Percentiles rank a stretch among this genome's conserved stretches.
These are phyloP conservation scores for Moesziomyces globuligerus DNA, from an alignment of 1,284 basidiomycete genomes.

Conservation along the genomic window DNA sequence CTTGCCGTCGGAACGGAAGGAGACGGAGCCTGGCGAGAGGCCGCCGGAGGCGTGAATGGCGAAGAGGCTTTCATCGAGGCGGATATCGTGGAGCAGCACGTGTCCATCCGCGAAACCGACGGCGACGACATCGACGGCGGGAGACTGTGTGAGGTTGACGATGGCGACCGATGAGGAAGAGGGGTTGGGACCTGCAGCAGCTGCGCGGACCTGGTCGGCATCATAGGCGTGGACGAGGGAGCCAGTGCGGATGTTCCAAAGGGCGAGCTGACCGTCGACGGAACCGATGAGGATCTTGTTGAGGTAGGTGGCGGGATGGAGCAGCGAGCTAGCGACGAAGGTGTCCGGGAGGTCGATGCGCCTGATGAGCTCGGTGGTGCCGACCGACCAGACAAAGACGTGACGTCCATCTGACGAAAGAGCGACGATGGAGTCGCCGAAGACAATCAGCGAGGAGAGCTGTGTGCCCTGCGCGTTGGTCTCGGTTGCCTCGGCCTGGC, in stretches of 20 bases:
- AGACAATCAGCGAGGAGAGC: slow-evolving; percentile 54
- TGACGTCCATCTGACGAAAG: slow-evolving; percentile 79
- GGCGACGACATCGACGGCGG: slow-evolving; percentile 94
- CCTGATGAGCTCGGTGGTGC: slow-evolving; percentile 31
- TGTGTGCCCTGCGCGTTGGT: slow-evolving; percentile 18
- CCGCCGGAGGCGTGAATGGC: slow-evolving; percentile 77
- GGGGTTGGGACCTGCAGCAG: slow-evolving; percentile 21
- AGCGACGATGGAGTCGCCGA: slow-evolving; percentile 61
- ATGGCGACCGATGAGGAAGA: slow-evolving; percentile 69
- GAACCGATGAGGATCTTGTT: slow-evolving; percentile 93
- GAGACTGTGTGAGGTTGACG: slow-evolving; percentile 79
- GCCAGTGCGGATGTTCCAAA: slow-evolving; percentile 87
- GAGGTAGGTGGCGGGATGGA: slow-evolving; percentile 95
- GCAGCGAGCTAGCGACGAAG: slow-evolving; percentile 83
- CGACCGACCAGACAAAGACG: slow-evolving; percentile 80
- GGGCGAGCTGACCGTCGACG: slow-evolving; percentile 80
- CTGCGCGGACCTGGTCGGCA: slow-evolving; percentile 28
- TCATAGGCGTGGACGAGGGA: slow-evolving; percentile 70
- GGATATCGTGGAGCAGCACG: slow-evolving; percentile 87
- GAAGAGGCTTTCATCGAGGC: slow-evolving; percentile 81
- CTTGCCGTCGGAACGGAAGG: slow-evolving; percentile 84
- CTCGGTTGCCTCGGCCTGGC: slow-evolving; percentile 1
- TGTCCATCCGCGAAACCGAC: slow-evolving; percentile 88
- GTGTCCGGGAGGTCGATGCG: slow-evolving; percentile 34
- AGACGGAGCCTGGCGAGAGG: slow-evolving; percentile 74